These are phyloP conservation scores for Platismatia glauca DNA, from an alignment of 495 filamentous ascomycete species.

Conservation along the genomic window DNA sequence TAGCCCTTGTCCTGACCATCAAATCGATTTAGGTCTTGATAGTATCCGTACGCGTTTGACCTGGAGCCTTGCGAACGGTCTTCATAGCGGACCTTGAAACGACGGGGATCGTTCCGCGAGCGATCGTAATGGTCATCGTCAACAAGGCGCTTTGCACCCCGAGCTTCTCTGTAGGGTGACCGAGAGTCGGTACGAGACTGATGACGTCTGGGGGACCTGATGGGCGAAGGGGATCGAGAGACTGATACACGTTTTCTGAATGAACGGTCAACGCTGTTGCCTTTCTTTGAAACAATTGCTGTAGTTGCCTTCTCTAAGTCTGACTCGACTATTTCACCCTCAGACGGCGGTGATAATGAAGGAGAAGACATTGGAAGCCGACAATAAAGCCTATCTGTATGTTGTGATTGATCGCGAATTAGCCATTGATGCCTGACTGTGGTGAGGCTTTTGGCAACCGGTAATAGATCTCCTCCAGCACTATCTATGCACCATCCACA, in stretches of 20 bases:
- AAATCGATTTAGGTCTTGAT: slow-evolving; percentile 61
- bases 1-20: slow-evolving; percentile 37
- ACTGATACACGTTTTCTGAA: slow-evolving; percentile 45
- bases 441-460: slow-evolving; percentile 30
- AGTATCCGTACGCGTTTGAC: slow-evolving; percentile 39
- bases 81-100: slow-evolving; percentile 55
- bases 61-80: slow-evolving; percentile 35
- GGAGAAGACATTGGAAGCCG: slow-evolving; percentile 33
- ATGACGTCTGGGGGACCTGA: slow-evolving; percentile 34
- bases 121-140: slow-evolving; percentile 53
- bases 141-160: slow-evolving; percentile 60
- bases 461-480: slow-evolving; percentile 15
- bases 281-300: slow-evolving; percentile 68
- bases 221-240: slow-evolving; percentile 43
- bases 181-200: slow-evolving; percentile 33
- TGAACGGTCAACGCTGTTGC: slow-evolving; percentile 67
- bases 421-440: slow-evolving; percentile 24
- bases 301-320: slow-evolving; percentile 63
- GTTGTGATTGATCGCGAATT: slow-evolving; percentile 17
- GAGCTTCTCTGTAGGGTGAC: slow-evolving; percentile 35
- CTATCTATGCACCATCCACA: background rate
- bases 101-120: slow-evolving; percentile 44
- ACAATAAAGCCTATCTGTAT: slow-evolving; percentile 9
- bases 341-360: slow-evolving; percentile 47
- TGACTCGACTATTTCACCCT: slow-evolving; percentile 84